These are phyloP conservation scores for Westerdykella ornata DNA, from an alignment of 2,329 filamentous ascomycete genomes.

Conservation along the genomic window DNA sequence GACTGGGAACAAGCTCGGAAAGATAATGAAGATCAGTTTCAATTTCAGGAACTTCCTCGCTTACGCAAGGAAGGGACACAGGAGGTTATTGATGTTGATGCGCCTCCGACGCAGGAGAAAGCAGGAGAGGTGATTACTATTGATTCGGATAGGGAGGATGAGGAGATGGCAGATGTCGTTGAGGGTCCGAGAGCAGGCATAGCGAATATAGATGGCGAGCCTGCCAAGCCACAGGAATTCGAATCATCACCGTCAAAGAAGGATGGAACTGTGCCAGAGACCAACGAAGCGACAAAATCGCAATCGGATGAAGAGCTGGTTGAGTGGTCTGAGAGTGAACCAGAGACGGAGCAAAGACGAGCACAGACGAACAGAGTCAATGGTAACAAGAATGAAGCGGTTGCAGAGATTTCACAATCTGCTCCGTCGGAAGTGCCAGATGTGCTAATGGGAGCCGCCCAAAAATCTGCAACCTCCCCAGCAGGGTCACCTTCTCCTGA, in stretches of 20 bases:
- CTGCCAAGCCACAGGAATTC: background rate
- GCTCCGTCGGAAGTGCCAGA: conserved; percentile 1
- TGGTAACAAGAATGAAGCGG: conserved; percentile 1
- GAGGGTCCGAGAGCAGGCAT: conserved; percentile 33
- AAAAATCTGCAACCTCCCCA: conserved; percentile 10
- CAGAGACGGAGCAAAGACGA: conserved; percentile 16
- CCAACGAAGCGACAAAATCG: background rate
- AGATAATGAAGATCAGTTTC: conserved; percentile 50
- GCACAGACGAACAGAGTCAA: background rate
- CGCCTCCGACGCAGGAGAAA: conserved; percentile 39
- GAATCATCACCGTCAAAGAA: background rate
- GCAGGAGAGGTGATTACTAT: conserved; percentile 54
- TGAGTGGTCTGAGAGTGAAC: conserved; percentile 52
- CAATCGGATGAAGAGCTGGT: conserved; percentile 36
- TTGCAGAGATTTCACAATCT: background rate
- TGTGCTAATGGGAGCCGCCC: background rate
- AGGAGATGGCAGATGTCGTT: conserved; percentile 30
- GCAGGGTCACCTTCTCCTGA: conserved; percentile 43
- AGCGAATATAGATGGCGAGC: conserved; percentile 2
- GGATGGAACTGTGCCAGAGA: background rate
- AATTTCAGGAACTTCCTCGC: conserved; percentile 56
- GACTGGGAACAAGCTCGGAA: conserved; percentile 53
- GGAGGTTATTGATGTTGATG: conserved; percentile 45
- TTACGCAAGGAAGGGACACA: conserved; percentile 51
- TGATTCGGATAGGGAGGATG: conserved; percentile 53